These are phyloP conservation scores for Coemansia sp. DNA, from an alignment of 192 early-diverging fungal genomes.

Conservation along the genomic window DNA sequence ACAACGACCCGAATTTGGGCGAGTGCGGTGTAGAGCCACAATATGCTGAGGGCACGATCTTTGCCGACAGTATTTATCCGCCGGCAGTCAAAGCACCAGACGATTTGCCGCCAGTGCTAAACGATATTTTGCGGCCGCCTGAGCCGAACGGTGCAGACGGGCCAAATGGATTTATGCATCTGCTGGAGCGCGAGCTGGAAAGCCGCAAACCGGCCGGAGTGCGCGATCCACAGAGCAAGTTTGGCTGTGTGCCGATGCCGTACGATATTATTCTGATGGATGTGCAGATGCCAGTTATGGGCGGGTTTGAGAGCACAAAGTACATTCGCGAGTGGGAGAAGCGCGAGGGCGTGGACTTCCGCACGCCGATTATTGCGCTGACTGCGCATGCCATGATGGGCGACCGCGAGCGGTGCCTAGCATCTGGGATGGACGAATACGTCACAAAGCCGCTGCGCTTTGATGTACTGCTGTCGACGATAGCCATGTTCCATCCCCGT, in stretches of 20 bases:
- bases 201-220: slow-evolving; percentile 40
- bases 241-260: slow-evolving; percentile 47
- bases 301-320: slow-evolving; percentile 83
- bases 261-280: slow-evolving; percentile 80
- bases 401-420: slow-evolving; percentile 82
- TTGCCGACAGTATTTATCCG: slow-evolving; percentile 47
- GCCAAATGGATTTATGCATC: slow-evolving; percentile 1
- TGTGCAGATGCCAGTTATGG: slow-evolving; percentile 89
- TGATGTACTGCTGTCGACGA: slow-evolving; percentile 44
- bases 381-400: slow-evolving; percentile 91
- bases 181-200: slow-evolving; percentile 23
- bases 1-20: neutral
- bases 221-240: slow-evolving; percentile 60
- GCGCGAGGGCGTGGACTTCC: slow-evolving; percentile 52
- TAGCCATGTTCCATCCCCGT: slow-evolving; percentile 50
- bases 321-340: slow-evolving; percentile 74
- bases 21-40: neutral
- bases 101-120: slow-evolving; percentile 35
- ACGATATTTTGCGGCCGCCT: slow-evolving; percentile 26
- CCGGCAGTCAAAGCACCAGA: slow-evolving; percentile 42
- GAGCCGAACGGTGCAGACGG: slow-evolving; percentile 8
- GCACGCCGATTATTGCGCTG: slow-evolving; percentile 79
- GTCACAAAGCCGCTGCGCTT: slow-evolving; percentile 64
- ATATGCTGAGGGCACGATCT: slow-evolving; percentile 45
- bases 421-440: slow-evolving; percentile 81